phyloP scores from a whole-genome alignment of 345 rosid genomes.

The Excoecaria cochinchinensis region DNA sequence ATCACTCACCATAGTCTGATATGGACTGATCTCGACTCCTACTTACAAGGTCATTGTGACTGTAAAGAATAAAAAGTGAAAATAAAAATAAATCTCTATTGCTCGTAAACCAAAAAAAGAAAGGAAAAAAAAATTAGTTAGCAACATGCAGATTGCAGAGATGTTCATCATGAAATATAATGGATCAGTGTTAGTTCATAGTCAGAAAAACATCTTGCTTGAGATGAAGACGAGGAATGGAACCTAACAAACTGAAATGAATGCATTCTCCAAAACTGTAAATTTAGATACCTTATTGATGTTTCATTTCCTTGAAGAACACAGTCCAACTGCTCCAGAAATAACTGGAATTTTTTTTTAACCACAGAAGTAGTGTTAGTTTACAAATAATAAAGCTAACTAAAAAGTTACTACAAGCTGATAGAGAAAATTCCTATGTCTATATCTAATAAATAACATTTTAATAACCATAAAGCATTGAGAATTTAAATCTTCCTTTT shows the following conservation, averaged over 20 bases:
- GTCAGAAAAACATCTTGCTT: background rate
- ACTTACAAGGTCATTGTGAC: conserved; percentile 73
- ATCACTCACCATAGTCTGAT: conserved; percentile 83
- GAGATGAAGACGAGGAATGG: background rate
- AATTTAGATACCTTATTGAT: conserved; percentile 58
- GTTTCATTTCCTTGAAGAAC: conserved; percentile 79
- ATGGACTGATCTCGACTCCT: conserved; percentile 88
- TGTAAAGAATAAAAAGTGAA: conserved; percentile 29
- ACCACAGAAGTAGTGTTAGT: conserved; percentile 1
- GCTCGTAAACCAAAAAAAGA: too few relatives aligned
- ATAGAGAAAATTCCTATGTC: background rate
- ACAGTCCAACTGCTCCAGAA: conserved; percentile 84
- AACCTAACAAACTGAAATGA: conserved; percentile 1
- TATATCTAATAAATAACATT: background rate
- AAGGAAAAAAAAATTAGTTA: too few relatives aligned
- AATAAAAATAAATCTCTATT: conserved; percentile 18
- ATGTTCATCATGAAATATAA: background rate
- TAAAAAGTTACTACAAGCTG: background rate
- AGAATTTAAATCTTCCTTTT: background rate
- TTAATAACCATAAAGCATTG: background rate
- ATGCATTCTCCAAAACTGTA: background rate
- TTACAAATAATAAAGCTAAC: conserved; percentile 2
- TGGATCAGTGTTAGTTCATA: too few relatives aligned
- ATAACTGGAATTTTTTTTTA: conserved; percentile 55
- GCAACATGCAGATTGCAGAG: background rate